Evolutionary conservation across 257 asterid species (phyloP).

Genomic region (Solanum bulbocastanum): DNA sequence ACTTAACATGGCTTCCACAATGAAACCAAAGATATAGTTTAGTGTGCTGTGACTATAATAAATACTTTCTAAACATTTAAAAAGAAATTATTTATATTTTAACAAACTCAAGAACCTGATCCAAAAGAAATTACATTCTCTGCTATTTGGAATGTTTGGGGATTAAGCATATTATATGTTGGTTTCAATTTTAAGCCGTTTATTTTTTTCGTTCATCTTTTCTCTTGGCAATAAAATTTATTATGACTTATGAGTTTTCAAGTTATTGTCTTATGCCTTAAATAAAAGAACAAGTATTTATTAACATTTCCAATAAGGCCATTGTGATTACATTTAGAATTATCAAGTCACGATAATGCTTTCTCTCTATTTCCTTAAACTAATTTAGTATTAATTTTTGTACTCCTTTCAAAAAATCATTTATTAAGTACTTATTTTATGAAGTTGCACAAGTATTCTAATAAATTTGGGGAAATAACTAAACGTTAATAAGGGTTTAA

Average conservation of each 20-base stretch:
- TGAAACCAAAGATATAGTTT: too few relatives aligned
- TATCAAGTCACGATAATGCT: neutral
- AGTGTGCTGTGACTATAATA: too few relatives aligned
- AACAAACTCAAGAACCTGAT: too few relatives aligned
- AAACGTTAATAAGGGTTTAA: neutral
- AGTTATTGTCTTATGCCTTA: neutral
- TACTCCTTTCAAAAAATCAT: neutral
- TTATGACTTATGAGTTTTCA: neutral
- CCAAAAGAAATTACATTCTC: too few relatives aligned
- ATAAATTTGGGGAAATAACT: neutral
- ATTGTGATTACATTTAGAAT: neutral
- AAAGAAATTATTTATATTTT: too few relatives aligned
- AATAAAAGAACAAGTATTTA: neutral
- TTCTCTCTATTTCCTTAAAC: neutral
- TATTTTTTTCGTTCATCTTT: too few relatives aligned
- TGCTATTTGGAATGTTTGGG: too few relatives aligned
- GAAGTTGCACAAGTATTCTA: neutral
- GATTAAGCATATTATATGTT: too few relatives aligned
- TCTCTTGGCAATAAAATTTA: too few relatives aligned
- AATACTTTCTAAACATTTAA: too few relatives aligned
- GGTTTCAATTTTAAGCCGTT: too few relatives aligned
- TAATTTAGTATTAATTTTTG: neutral
- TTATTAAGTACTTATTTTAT: neutral
- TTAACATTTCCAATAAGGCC: neutral
- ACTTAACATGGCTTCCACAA: too few relatives aligned